Base-by-base conservation (phyloP, 1,139 yeast genomes). In the Trichomonascaceae sp. region DNA sequence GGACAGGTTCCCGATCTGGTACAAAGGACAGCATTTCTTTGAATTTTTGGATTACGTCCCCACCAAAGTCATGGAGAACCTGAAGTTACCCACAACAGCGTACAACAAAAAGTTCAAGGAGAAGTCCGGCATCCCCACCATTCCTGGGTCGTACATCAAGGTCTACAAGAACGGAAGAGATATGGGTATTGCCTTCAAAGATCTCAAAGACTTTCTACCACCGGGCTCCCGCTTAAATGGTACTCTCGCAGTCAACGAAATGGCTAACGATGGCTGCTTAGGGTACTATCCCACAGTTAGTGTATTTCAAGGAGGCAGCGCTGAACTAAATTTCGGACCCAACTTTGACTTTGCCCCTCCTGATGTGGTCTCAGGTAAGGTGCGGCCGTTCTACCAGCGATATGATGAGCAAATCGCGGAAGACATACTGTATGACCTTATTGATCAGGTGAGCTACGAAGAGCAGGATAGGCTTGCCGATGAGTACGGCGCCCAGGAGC, bases 271-370 rank as follows among this genome's bases (percentile, higher is more conserved):
- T 51, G 94, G 93, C 1, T 64, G 73, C 31, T 58, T 85, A 36
- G 98, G 97, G 0, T 89, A 92, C 53, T 89, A 75, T 56, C 98
- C 98, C 1, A 82, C 87, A 60, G 64, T 84, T 23, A 80, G 94
- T 36, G 81, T 80, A 25, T 89, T 74, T 51, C 73, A 74, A 43
- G 80, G 80, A 8, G 98, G 97, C 0, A 62, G 70, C 11, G 94
- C 82, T 5, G 61, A 69, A 36, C 55, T 84, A 35, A 75, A 76
- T 44, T 64, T 81, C 11, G 85, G 87, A 0, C 85, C 87, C 0
- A 59, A 69, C n/a, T 72, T 80, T 44, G 61, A 62, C 37, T 62
- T 41, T 37, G 47, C 53, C 3, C 36, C 38, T 11, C 74, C 78
- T 1, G 47, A 45, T 1, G 50, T 43, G 2, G 35, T 47, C 4